Base-by-base conservation (phyloP, 148 eudicot species). In the Hydrangea macrophylla region DNA sequence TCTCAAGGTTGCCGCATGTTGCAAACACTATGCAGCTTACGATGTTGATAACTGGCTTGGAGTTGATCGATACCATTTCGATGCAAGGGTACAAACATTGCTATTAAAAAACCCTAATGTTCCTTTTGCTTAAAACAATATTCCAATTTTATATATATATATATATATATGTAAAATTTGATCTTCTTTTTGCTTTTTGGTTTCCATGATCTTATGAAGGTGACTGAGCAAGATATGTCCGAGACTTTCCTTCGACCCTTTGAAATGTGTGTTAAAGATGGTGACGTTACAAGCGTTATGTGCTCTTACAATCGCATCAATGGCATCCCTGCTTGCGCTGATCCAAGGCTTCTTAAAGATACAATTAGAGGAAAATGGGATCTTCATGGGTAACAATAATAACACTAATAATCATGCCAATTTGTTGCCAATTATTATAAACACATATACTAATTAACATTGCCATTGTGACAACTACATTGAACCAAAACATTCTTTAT, bases 251-350 rank as follows among this genome's bases (percentile, higher is more conserved):
- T 60, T 7, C 15, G 32, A 8, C 81, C 84, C 0, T 81, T 81
- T 40, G 74, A 74, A 50, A 78, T 64, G 74, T 81, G 84, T 44
- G 71, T 81, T 3, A 58, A 55, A 53, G 74, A 78, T 13, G 84
- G 81, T 7, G 70, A 77, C 51, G 84, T 74, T 7, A 6, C 60
- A 0, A 74, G 81, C 13, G 73, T 81, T 2, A 77, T 81, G 84
- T 81, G 84, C 62, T 77, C 84, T 20, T 78, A 74, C 62, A 81
- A 78, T 54, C 53, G 50, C 2, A 40, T 78, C 6, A 78, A 78
- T 31, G 81, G 81, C 51, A 26, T 77, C 7, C 83, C 83, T 7
- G 24, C 74, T 6, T 80, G 83, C 36, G 80, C 72, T 22, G 77
- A 80, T 65, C 58, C 67, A 5, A 67, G 59, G 13, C 78, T 69